Percentiles rank a stretch among this genome's conserved stretches.
These are phyloP conservation scores for Jacaranda mimosifolia DNA, from an alignment of 257 asterid species.

Conservation along the genomic window DNA sequence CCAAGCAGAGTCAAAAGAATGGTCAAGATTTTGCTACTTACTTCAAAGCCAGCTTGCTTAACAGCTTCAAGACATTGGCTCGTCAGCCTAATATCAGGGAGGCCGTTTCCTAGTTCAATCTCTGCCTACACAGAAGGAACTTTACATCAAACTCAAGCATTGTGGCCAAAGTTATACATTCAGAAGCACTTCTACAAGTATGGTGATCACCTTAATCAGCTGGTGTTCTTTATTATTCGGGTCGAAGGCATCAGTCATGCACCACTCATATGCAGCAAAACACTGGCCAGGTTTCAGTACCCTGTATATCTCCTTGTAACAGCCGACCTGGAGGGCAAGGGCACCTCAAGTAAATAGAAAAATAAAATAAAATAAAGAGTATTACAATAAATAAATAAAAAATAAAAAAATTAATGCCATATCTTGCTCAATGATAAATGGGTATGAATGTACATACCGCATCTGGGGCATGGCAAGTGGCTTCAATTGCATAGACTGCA, in stretches of 20 bases:
- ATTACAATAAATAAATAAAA: too few relatives aligned
- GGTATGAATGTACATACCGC: conserved; percentile 55
- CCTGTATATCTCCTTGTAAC: conserved; percentile 91
- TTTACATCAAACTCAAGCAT: conserved; percentile 24
- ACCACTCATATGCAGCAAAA: conserved; percentile 99
- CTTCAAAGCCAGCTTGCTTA: conserved; percentile 92
- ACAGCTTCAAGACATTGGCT: conserved; percentile 81
- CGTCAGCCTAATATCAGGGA: conserved; percentile 82
- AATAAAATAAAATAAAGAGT: not conserved
- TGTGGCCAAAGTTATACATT: not conserved
- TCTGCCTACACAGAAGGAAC: conserved; percentile 65
- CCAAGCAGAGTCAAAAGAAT: conserved; percentile 6
- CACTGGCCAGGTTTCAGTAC: conserved; percentile 97
- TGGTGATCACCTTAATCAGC: conserved; percentile 73
- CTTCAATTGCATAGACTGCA: conserved; percentile 98
- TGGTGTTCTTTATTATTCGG: conserved; percentile 82
- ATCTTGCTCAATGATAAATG: not conserved
- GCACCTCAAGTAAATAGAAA: not conserved
- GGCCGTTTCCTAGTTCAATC: conserved; percentile 94
- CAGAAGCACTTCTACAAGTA: not conserved
- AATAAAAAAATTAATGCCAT: too few relatives aligned
- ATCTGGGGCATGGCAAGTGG: conserved; percentile 99
- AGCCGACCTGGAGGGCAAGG: conserved; percentile 70
- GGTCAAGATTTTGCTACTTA: conserved; percentile 40
- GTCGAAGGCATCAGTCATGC: conserved; percentile 90